These are phyloP conservation scores for Leccinellum albellum DNA, from an alignment of 768 basidiomycete genomes.

Conservation along the genomic window DNA sequence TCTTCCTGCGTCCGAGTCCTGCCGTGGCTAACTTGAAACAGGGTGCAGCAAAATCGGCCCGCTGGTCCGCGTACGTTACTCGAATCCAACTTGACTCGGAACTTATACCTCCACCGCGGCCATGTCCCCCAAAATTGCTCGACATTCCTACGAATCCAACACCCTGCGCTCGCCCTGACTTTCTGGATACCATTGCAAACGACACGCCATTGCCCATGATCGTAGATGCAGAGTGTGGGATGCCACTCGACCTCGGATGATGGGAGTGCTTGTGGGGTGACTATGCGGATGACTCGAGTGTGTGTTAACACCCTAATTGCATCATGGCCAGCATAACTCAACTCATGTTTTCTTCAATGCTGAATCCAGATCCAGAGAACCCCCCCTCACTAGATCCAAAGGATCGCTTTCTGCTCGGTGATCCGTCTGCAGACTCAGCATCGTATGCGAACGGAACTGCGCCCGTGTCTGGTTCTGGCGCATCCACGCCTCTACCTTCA, in stretches of 20 bases:
- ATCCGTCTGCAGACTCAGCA: conserved; percentile 45
- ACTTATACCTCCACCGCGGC: conserved; percentile 91
- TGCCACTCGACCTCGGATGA: conserved; percentile 86
- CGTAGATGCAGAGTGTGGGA: conserved; percentile 92
- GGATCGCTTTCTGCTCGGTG: conserved; percentile 72
- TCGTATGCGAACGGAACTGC: conserved; percentile 41
- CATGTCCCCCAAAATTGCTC: conserved; percentile 94
- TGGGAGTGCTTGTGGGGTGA: conserved; percentile 86
- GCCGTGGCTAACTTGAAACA: not conserved
- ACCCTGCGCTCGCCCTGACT: conserved; percentile 87
- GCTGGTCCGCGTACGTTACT: conserved; percentile 87
- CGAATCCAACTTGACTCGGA: too few relatives aligned
- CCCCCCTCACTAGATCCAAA: conserved; percentile 67
- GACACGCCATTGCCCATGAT: conserved; percentile 91
- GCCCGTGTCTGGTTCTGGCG: conserved; percentile 33
- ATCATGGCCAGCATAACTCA: too few relatives aligned
- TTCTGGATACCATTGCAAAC: conserved; percentile 73
- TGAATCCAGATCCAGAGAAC: conserved; percentile 66
- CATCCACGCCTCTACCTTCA: conserved; percentile 44
- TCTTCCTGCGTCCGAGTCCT: not conserved
- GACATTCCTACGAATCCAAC: conserved; percentile 86
- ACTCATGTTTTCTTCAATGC: conserved; percentile 26
- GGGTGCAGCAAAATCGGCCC: conserved; percentile 73
- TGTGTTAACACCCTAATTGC: not conserved
- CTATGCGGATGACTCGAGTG: conserved; percentile 65